Evolutionary conservation across 352 stramenopile species (phyloP).

Genomic region (Globisporangium nagaii): DNA sequence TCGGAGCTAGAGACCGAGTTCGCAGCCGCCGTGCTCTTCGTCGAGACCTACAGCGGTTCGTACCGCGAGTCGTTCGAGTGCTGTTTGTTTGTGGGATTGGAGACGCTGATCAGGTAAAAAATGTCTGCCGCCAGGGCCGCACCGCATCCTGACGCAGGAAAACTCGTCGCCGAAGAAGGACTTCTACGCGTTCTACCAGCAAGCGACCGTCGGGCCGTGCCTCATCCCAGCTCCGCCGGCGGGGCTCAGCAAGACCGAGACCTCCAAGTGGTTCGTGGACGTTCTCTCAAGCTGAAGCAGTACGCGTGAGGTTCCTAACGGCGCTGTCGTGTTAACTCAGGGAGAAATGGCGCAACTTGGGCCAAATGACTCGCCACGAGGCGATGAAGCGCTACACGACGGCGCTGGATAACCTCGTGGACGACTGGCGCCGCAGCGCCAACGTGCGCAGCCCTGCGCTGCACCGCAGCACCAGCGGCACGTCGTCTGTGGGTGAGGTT

Average conservation of each 20-base stretch:
- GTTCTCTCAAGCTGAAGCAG: too few relatives aligned
- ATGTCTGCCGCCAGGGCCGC: too few relatives aligned
- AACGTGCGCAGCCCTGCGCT: constrained; percentile 23
- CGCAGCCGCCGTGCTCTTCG: constrained; percentile 63
- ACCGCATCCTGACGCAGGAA: constrained; percentile 71
- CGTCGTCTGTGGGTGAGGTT: constrained; percentile 4
- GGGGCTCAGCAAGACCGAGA: constrained; percentile 46
- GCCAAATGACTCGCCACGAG: constrained; percentile 60
- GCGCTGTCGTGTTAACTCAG: constrained; percentile 3
- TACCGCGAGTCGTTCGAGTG: too few relatives aligned
- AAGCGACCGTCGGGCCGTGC: constrained; percentile 62
- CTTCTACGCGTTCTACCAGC: constrained; percentile 77
- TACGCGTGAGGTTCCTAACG: too few relatives aligned
- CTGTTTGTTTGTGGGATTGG: too few relatives aligned
- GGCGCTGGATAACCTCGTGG: constrained; percentile 71
- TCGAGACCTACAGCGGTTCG: constrained; percentile 68
- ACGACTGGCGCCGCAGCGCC: constrained; percentile 70
- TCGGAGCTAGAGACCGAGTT: constrained; percentile 69
- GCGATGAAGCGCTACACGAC: constrained; percentile 79
- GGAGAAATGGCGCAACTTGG: constrained; percentile 73
- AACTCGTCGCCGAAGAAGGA: constrained; percentile 71
- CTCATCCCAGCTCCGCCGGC: constrained; percentile 21
- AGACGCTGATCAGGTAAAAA: too few relatives aligned
- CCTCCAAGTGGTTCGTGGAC: constrained; percentile 36
- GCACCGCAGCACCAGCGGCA: constrained; percentile 7